Evolutionary conservation across 2,329 filamentous ascomycete genomes (phyloP).

Genomic region (Amauroascus verrucosus): DNA sequence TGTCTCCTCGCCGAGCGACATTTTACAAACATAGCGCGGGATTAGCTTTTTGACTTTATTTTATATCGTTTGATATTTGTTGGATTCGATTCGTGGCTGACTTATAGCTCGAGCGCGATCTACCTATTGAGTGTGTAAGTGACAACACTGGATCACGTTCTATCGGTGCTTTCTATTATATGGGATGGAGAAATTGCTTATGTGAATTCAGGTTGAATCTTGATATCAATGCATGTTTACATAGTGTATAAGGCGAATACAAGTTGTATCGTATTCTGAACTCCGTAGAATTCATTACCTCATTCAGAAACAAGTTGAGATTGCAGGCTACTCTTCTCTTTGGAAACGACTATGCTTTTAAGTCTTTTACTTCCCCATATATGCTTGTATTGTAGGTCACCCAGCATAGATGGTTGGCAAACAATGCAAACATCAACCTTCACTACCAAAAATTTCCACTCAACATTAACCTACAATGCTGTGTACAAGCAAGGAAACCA

Average conservation of each 20-base stretch:
- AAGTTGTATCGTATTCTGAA: not conserved
- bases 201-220: not conserved
- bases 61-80: not conserved
- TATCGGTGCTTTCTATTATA: not conserved
- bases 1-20: conserved; percentile 13
- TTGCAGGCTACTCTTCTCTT: too few relatives aligned
- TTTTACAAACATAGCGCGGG: conserved; percentile 2
- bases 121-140: not conserved
- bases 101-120: not conserved
- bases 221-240: not conserved
- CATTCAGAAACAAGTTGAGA: not conserved
- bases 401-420: too few relatives aligned
- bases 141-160: not conserved
- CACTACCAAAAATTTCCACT: not conserved
- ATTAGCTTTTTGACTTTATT: not conserved
- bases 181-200: not conserved
- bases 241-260: not conserved
- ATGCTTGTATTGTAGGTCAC: too few relatives aligned
- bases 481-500: not conserved
- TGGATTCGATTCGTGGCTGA: not conserved
- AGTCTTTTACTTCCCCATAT: too few relatives aligned
- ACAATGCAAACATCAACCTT: conserved; percentile 3
- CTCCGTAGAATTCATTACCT: not conserved
- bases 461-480: not conserved
- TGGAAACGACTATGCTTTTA: too few relatives aligned